Evolutionary conservation across 495 filamentous ascomycete species (phyloP), one percentile per base, ranked within the genome.

Genomic region (Xylona heveae): DNA sequence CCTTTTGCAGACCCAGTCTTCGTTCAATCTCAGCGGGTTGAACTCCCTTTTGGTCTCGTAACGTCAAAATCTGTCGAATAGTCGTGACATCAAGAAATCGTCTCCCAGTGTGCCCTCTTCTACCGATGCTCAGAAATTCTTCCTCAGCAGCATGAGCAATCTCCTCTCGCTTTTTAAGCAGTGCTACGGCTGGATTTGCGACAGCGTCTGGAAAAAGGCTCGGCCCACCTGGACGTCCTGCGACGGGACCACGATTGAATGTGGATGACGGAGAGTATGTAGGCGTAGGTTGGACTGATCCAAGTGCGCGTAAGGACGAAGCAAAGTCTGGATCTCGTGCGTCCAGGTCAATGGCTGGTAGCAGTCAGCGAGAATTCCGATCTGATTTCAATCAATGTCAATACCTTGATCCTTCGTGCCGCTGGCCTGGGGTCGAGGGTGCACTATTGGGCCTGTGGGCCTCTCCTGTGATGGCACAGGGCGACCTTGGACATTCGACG

Each of bases 271-370:
- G 51, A 6, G 72, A 71, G 40, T 60, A 46, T 19, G 63, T 68
- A 6, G 69, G 68, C 34, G 54, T 54, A 12, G 73, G 70, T 31
- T 61, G 58, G 13, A 78, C 73, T 34, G 74, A 62, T 34, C 74
- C 74, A 39, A 80, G 58, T 24, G 51, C 49, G 43, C 62, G 64
- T 35, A 77, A 63, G 31, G 66, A 68, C 40, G 58, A 59, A 30
- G 64, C 66, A 49, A 69, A 74, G 47, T 64, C 51, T 2, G 71
- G 70, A 41, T 75, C 70, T n/a, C 57, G 59, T 38, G 62, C 65
- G 42, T 77, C 74, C 37, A 69, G 54, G 43, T 73, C 62, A 36
- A 76, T 67, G n/a, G 66, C 69, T 74, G 38, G 17, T 25, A 35
- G 40, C n/a, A 33, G 38, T 18, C 30, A 31, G 31, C 22, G 16